Base-by-base conservation (phyloP, 768 basidiomycete genomes). In the Auricularia auricula-judae region DNA sequence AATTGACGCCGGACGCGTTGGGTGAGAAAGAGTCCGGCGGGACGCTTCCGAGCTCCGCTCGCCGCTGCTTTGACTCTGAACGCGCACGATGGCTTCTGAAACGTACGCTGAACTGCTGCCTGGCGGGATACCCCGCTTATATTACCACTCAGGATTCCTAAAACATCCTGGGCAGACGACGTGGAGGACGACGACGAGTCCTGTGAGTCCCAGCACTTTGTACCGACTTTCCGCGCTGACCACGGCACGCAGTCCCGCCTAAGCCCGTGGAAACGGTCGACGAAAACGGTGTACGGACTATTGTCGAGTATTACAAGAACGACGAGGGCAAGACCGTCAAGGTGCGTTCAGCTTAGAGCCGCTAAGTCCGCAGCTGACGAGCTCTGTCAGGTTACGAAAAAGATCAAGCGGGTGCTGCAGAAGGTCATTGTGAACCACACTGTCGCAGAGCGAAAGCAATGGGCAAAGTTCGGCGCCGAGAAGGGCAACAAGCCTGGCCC, bases 311-410 rank as follows among this genome's bases (percentile, higher is more conserved):
- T 74, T 80, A 80, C 34, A 74, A 89, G 62, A 94, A 98, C 69
- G 96, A 98, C 39, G 88, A 95, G 35, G 96, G 93, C 5, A 93
- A 94, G 77, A 93, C 90, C 73, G 85, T 98, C 73, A 99, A 98
- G 80, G 94, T 91, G 68, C 47, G 79, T 68, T 63, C 23, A 36
- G 14, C 59, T 60, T n/a, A 10, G 60, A 58, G 36, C 34, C 18
- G 47, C n/a, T 12, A 54, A 54, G 23, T 12, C 56, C 63, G 36
- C 43, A 62, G 29, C 21, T 36, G 43, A 53, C 39, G 58, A 35
- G 59, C 53, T n/a, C 42, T 23, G 44, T 12, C 67, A 95, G 93
- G 86, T 93, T 65, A 97, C 90, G 18, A 85, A 91, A 66, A 86
- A 85, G 69, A 93, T 88, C 72, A 89, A 88, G 75, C 85, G 94